Evolutionary conservation across 2,329 filamentous ascomycete genomes (phyloP).

Genomic region (Exophiala xenobiotica): DNA sequence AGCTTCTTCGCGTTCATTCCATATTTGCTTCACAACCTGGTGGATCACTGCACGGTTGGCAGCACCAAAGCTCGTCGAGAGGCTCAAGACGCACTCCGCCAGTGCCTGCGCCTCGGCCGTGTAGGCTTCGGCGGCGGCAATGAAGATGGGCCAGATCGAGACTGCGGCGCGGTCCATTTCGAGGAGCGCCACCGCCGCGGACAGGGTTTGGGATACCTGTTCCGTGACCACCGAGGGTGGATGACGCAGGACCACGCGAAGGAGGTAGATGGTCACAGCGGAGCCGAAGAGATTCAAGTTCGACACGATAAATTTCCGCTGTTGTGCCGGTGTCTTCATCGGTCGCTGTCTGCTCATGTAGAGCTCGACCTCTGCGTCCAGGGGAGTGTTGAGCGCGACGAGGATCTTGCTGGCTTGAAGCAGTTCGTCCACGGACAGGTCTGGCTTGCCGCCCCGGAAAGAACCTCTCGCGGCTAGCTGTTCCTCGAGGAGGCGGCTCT

Average conservation of each 20-base stretch:
- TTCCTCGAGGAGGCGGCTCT: slow-evolving; percentile 12
- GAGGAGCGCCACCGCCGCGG: slow-evolving; percentile 5
- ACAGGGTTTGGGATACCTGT: slow-evolving; percentile 6
- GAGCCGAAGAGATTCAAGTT: slow-evolving; percentile 13
- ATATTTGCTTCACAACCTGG: slow-evolving; percentile 13
- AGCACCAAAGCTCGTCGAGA: slow-evolving; percentile 11
- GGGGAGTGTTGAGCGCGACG: slow-evolving; percentile 5
- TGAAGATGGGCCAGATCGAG: slow-evolving; percentile 20
- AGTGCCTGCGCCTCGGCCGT: slow-evolving; percentile 9
- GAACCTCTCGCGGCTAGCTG: slow-evolving; percentile 1
- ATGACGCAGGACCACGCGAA: slow-evolving; percentile 10
- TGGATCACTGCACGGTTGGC: slow-evolving; percentile 11
- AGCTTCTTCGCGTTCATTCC: slow-evolving; percentile 9
- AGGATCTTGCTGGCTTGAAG: slow-evolving; percentile 14
- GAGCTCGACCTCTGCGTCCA: slow-evolving; percentile 11
- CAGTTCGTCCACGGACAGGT: slow-evolving; percentile 10
- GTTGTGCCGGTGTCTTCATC: slow-evolving; percentile 3
- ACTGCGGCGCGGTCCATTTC: slow-evolving; percentile 11
- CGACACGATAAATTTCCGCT: slow-evolving; percentile 14
- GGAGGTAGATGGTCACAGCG: slow-evolving; percentile 15
- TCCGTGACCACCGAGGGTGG: slow-evolving; percentile 11
- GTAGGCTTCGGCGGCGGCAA: slow-evolving; percentile 18
- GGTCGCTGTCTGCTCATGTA: slow-evolving; percentile 14
- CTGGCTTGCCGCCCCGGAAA: slow-evolving; percentile 2
- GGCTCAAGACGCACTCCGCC: slow-evolving; percentile 9